A percentile compares a stretch with the other conserved stretches of the same genome.
Conservation (phyloP, 371 early-diverging fungal species). For the Mortierella sp. region DNA sequence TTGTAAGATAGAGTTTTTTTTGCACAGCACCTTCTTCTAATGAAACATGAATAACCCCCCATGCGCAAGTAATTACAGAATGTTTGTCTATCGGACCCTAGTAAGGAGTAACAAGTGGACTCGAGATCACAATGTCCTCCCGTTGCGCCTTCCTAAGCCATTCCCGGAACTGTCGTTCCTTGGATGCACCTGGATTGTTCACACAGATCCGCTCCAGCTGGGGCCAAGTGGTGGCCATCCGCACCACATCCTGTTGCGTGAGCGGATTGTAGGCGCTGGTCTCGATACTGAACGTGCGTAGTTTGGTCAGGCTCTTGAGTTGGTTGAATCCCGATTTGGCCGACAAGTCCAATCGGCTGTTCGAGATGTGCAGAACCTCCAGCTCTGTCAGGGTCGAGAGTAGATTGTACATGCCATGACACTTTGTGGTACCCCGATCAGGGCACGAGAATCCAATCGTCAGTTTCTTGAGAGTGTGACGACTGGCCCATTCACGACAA, state of each 20-base stretch:
- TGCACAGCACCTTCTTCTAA: too few species aligned
- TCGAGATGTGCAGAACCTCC: constrained; percentile 22
- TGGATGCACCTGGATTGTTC: constrained; percentile 14
- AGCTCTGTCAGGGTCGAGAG: constrained; percentile 18
- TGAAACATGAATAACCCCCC: too few species aligned
- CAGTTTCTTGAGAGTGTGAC: constrained; percentile 8
- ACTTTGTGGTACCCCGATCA: constrained; percentile 8
- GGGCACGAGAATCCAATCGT: constrained; percentile 33
- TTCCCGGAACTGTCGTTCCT: constrained; percentile 17
- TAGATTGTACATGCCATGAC: constrained; percentile 14
- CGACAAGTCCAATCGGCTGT: constrained; percentile 24
- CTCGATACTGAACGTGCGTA: constrained; percentile 29
- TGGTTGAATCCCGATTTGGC: constrained; percentile 10
- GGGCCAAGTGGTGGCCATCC: constrained; percentile 34
- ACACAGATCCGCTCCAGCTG: constrained; percentile 21
- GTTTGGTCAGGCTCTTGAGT: constrained; percentile 3
- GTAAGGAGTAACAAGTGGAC: too few species aligned
- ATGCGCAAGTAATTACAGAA: too few species aligned
- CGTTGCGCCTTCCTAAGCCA: constrained; percentile 21
- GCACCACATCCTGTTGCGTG: constrained; percentile 9
- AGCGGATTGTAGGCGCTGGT: constrained; percentile 21
- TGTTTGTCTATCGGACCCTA: too few species aligned
- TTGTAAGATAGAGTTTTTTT: too few species aligned
- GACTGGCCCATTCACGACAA: constrained; percentile 9
- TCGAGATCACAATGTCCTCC: constrained; percentile 16